A percentile compares a stretch with the other conserved stretches of the same genome.
These are phyloP conservation scores for Ascomycota sp. DNA, from an alignment of 2,329 filamentous ascomycete genomes.

Conservation along the genomic window DNA sequence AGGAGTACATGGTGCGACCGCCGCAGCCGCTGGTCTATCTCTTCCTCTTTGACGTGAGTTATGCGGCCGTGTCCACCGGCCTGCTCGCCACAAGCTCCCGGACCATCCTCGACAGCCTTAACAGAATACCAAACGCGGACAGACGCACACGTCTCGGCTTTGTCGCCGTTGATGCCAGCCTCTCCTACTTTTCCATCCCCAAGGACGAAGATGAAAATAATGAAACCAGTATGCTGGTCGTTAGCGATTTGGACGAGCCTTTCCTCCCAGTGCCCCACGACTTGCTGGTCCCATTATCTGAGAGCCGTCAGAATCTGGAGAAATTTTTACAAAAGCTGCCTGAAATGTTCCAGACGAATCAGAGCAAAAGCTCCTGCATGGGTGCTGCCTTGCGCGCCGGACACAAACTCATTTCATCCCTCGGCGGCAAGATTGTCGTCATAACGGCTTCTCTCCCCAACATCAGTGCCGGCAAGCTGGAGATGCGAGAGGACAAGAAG, in stretches of 20 bases:
- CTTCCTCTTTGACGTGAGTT: conserved; percentile 90
- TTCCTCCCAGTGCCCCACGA: conserved; percentile 90
- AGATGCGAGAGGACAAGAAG: conserved; percentile 93
- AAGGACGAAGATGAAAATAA: conserved; percentile 69
- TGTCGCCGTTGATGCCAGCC: conserved; percentile 79
- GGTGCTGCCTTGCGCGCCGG: conserved; percentile 81
- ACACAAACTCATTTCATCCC: conserved; percentile 84
- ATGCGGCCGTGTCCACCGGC: conserved; percentile 71
- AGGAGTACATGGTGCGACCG: conserved; percentile 98
- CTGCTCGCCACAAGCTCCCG: conserved; percentile 80
- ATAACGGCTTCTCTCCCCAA: conserved; percentile 81
- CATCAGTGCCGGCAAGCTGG: conserved; percentile 70
- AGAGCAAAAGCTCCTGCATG: conserved; percentile 80
- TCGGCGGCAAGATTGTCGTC: conserved; percentile 89
- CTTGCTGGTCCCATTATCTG: conserved; percentile 69
- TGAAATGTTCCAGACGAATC: conserved; percentile 90
- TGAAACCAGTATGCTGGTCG: conserved; percentile 79
- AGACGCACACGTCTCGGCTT: conserved; percentile 83
- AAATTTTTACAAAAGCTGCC: conserved; percentile 79
- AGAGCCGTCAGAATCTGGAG: conserved; percentile 81
- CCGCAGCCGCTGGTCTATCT: conserved; percentile 90
- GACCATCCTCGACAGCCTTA: conserved; percentile 85
- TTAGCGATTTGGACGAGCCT: conserved; percentile 88
- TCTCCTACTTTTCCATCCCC: conserved; percentile 92
- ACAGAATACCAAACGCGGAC: conserved; percentile 95